Conservation (phyloP, 225 moss, liverwort and hornwort genomes). For the Physcomitrellopsis africana region DNA sequence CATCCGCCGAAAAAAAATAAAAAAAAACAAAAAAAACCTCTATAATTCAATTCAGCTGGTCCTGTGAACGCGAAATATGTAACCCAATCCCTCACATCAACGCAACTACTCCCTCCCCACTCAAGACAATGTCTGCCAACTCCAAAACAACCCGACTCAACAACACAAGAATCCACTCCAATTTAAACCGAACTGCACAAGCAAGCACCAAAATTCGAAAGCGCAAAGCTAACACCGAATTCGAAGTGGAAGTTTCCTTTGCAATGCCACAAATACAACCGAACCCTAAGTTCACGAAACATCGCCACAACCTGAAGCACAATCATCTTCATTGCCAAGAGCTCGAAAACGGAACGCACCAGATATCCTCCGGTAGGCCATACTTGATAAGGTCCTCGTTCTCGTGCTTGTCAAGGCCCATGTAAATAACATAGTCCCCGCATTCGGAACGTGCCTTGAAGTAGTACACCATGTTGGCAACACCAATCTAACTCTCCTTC, state of each 20-base stretch:
- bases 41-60: background rate
- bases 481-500: too few relatives aligned
- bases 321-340: background rate
- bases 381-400: slow-evolving; percentile 99
- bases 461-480: slow-evolving; percentile 76
- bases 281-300: slow-evolving; percentile 32
- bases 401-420: slow-evolving; percentile 99
- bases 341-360: slow-evolving; percentile 42
- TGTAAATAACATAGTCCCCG: slow-evolving; percentile 92
- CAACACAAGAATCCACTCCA: background rate
- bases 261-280: background rate
- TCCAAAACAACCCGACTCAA: background rate
- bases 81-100: background rate
- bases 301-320: background rate
- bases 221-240: background rate
- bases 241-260: background rate
- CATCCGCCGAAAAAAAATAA: background rate
- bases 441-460: slow-evolving; percentile 88
- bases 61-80: background rate
- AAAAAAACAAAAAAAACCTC: too few relatives aligned
- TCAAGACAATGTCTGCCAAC: background rate
- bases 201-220: background rate
- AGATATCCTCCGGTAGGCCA: slow-evolving; percentile 91
- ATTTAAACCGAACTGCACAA: background rate
- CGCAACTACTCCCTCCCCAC: background rate